phyloP scores from a whole-genome alignment of 169 alveolate species.

The Plasmodium ovale region DNA sequence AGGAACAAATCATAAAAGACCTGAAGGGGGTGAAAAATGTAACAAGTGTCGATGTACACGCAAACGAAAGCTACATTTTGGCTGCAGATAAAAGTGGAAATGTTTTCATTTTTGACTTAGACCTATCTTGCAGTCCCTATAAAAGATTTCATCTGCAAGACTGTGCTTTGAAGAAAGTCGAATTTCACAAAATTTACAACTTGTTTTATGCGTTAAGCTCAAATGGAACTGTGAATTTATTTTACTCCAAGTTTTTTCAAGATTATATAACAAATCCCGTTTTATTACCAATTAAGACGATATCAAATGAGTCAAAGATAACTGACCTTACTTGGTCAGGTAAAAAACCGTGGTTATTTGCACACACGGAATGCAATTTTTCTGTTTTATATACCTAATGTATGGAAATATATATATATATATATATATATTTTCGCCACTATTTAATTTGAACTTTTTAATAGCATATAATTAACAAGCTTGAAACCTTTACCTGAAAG shows the following conservation, averaged over 20 bases:
- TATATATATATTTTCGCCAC: not conserved
- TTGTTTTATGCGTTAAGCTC: conserved; percentile 67
- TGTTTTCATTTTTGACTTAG: conserved; percentile 72
- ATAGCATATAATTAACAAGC: no score
- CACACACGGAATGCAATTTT: conserved; percentile 50
- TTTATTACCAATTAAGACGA: conserved; percentile 62
- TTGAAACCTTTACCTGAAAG: no score
- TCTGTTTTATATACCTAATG: conserved; percentile 48
- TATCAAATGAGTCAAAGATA: conserved; percentile 53
- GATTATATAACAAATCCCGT: conserved; percentile 76
- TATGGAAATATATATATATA: conserved; percentile 11
- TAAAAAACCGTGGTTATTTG: conserved; percentile 72
- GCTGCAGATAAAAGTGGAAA: conserved; percentile 52
- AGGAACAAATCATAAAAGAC: conserved; percentile 49
- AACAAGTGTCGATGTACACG: conserved; percentile 74
- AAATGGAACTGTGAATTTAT: conserved; percentile 71
- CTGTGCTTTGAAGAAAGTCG: conserved; percentile 55
- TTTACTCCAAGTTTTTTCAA: conserved; percentile 72
- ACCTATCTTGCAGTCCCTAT: conserved; percentile 64
- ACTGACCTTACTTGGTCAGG: conserved; percentile 61
- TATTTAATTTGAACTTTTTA: no score
- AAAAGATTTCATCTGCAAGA: conserved; percentile 65
- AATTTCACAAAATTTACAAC: conserved; percentile 57
- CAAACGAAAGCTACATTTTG: conserved; percentile 58
- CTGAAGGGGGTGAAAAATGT: conserved; percentile 63